phyloP scores from a whole-genome alignment of 805 yeast genomes.

The Yamadazyma scolyti region DNA sequence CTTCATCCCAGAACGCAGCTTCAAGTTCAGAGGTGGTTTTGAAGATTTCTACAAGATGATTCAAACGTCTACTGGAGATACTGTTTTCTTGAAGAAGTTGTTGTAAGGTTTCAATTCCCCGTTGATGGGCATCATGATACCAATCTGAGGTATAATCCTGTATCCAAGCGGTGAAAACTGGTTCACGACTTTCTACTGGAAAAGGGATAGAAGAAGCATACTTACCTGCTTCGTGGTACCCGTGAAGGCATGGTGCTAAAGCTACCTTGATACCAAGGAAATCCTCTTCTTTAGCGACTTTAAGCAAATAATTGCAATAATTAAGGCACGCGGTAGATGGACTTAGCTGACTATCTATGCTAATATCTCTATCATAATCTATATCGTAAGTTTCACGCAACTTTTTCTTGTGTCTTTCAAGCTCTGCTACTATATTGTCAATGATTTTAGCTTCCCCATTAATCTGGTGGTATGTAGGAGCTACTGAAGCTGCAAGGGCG shows the following conservation, averaged over 20 bases:
- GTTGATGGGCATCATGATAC: conserved; percentile 49
- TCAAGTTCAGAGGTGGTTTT: conserved; percentile 59
- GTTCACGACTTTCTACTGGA: conserved; percentile 6
- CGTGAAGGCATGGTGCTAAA: conserved; percentile 71
- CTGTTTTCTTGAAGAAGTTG: conserved; percentile 28
- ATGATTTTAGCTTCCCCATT: conserved; percentile 50
- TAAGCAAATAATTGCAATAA: conserved; percentile 58
- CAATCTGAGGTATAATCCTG: conserved; percentile 57
- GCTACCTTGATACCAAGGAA: conserved; percentile 67
- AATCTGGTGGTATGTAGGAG: conserved; percentile 52
- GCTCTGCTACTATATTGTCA: conserved; percentile 50
- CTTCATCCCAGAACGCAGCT: conserved; percentile 65
- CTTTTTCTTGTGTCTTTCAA: conserved; percentile 51
- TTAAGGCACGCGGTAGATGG: conserved; percentile 56
- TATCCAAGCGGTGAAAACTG: conserved; percentile 51
- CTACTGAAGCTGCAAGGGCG: conserved; percentile 58
- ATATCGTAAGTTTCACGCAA: conserved; percentile 40
- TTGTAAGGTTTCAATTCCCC: conserved; percentile 50
- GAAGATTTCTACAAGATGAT: conserved; percentile 54
- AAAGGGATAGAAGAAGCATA: conserved; percentile 18
- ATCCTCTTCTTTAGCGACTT: conserved; percentile 50
- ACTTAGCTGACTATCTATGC: conserved; percentile 40
- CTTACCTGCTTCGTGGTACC: conserved; percentile 58
- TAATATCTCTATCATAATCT: conserved; percentile 27
- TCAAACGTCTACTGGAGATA: conserved; percentile 42